Base-by-base conservation (phyloP, 192 early-diverging fungal species). In the Funneliformis mosseae region DNA sequence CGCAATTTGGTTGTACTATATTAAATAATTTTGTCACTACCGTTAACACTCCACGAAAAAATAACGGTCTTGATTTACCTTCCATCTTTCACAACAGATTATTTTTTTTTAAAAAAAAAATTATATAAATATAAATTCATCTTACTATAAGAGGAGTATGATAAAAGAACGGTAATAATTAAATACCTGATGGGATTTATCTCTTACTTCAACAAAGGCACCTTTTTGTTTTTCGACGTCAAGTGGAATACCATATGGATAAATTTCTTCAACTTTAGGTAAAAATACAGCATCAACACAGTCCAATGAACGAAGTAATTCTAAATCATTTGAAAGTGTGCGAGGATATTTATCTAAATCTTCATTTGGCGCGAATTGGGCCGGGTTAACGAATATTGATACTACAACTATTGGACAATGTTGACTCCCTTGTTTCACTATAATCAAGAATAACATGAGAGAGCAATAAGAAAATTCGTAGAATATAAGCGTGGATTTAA, bases 321-420 rank as follows among this genome's bases (percentile, higher is more conserved):
- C 85, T n/a, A 97, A 82, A 84, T 99, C 98, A 2, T 82, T 46
- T 25, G 92, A 89, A 12, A 96, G 84, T 0, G 95, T 96, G 27
- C 96, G 93, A 46, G 98, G 98, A 83, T 99, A 99, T 64, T 89
- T 88, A 70, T 88, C 91, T 33, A 98, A 88, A 83, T 99, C 98
- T 84, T 99, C 98, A 74, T 93, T 92, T 0, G 97, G 98, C 7
- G 96, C 96, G 81, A 99, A 99, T 81, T 99, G 98, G 8, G 98
- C 94, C n/a, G 98, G 98, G 82, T 99, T 99, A 45, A 99, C 98
- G 87, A 98, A 99, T 76, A 99, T 96, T 75, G 92, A 92, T 25
- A 95, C 87, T 0, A 95, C 92, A 2, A 96, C 93, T 33, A 84
- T 68, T 66, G 94, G 91, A 83, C 93, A 94, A 23, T 88, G 72